Percentiles rank a stretch among this genome's conserved stretches.
Evolutionary conservation across 176 grass and related monocot genomes (phyloP).

Genomic region (Canna indica): DNA sequence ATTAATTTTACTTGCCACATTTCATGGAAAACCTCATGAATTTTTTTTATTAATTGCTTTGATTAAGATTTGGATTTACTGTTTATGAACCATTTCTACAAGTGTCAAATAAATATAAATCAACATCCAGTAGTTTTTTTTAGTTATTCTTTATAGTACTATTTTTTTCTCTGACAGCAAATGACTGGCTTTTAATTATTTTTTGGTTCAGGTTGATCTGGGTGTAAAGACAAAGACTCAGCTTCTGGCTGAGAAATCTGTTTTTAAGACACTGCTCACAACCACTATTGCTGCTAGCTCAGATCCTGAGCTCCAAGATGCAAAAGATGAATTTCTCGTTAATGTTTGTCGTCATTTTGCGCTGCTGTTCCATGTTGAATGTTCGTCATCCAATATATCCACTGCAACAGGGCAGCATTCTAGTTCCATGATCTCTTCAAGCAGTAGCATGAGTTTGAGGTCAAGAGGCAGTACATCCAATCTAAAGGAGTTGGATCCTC

Average conservation of each 20-base stretch:
- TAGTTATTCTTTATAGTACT: background rate
- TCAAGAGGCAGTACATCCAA: conserved; percentile 66
- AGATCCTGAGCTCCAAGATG: conserved; percentile 61
- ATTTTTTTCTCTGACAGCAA: background rate
- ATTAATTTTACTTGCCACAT: no score
- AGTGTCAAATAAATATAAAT: background rate
- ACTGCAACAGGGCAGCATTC: conserved; percentile 38
- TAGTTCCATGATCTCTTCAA: conserved; percentile 42
- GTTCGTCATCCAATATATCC: conserved; percentile 42
- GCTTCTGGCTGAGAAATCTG: conserved; percentile 87
- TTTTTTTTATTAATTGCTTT: background rate
- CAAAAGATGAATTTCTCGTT: conserved; percentile 76
- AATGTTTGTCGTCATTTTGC: conserved; percentile 94
- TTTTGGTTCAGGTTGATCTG: conserved; percentile 60
- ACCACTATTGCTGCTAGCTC: conserved; percentile 64
- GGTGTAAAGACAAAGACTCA: conserved; percentile 99
- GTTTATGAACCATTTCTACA: background rate
- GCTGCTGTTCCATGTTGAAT: conserved; percentile 90
- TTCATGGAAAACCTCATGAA: no score
- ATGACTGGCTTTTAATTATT: background rate
- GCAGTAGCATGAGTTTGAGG: conserved; percentile 42
- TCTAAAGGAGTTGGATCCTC: conserved; percentile 83
- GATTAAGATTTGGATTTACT: background rate
- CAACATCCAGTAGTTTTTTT: background rate
- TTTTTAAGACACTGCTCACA: conserved; percentile 83